Base-by-base conservation (phyloP, 129 eudicot species). In the Centrapalus pauciflorus region DNA sequence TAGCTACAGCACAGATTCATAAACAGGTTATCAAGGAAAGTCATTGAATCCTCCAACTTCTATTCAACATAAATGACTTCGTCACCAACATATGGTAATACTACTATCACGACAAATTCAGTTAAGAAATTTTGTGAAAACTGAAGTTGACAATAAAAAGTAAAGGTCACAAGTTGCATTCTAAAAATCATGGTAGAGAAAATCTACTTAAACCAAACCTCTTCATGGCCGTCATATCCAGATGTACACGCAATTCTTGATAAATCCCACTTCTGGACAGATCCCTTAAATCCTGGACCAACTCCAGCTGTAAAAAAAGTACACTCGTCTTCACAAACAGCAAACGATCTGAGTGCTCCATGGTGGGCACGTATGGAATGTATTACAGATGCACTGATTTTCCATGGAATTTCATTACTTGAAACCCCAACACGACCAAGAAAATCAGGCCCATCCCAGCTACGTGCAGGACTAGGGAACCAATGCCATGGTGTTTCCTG, bases 271-370 rank as follows among this genome's bases (percentile, higher is more conserved):
- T 86, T 89, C 74, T 84, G 99, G 79, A 94, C 82, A 32, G 88
- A 89, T 78, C 99, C 99, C 77, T 89, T 94, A 79, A 86, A 94
- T 54, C 97, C 97, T 25, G 89, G 95, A 68, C 97, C 99, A 61
- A 89, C 90, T 13, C 99, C 99, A 16, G 99, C 99, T 4, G 99
- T 94, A 49, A 80, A 86, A 54, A 86, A 71, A 33, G 83, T 89
- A 67, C 84, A 76, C 64, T 89, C 99, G 34, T 94, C 86, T 79
- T 80, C 81, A 68, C 87, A 82, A 61, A 89, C 95, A 74, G 95
- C 85, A 70, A 89, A 74, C 14, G 95, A 84, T 70, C 97, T 82
- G 29, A 94, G 70, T 26, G 97, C 90, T 37, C 99, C 99, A 63
- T 89, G 90, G 73, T 94, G 97, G 52, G 88, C 99, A 27, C 97